Conservation (phyloP, 805 yeast genomes). For the Candida hispaniensis region DNA sequence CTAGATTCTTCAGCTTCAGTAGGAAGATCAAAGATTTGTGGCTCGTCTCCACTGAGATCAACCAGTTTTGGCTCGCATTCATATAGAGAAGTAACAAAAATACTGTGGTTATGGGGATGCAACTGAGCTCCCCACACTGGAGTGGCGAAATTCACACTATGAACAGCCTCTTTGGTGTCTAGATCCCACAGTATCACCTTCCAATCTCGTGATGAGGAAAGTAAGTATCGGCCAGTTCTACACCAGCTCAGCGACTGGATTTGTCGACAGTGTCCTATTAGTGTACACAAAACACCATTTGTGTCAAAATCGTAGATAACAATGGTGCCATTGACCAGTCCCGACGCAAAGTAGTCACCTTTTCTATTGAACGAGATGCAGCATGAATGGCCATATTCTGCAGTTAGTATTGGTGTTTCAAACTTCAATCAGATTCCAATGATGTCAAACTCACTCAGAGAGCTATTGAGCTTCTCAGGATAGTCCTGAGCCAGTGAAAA, state of each 20-base stretch:
- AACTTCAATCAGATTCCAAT: neutral
- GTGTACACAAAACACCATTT: constrained; percentile 41
- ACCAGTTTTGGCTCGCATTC: constrained; percentile 53
- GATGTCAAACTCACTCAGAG: constrained; percentile 33
- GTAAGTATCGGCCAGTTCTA: constrained; percentile 51
- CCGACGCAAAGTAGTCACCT: constrained; percentile 83
- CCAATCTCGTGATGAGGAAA: constrained; percentile 77
- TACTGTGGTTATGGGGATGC: constrained; percentile 37
- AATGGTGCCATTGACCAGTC: constrained; percentile 62
- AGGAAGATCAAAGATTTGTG: constrained; percentile 7
- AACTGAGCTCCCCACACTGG: constrained; percentile 64
- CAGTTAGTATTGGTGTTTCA: neutral
- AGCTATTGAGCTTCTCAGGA: constrained; percentile 72
- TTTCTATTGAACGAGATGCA: constrained; percentile 55
- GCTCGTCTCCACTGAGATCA: constrained; percentile 26
- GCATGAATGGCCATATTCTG: constrained; percentile 41
- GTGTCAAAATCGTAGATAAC: constrained; percentile 68
- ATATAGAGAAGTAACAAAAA: constrained; percentile 51
- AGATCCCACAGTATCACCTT: constrained; percentile 73
- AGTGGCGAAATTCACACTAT: constrained; percentile 45
- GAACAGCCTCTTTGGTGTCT: constrained; percentile 32
- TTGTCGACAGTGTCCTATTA: constrained; percentile 59
- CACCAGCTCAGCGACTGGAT: constrained; percentile 72
- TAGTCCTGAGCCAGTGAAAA: constrained; percentile 84
- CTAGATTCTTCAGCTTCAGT: constrained; percentile 8